phyloP scores from a whole-genome alignment of 257 asterid species.

The Ocimum tenuiflorum region DNA sequence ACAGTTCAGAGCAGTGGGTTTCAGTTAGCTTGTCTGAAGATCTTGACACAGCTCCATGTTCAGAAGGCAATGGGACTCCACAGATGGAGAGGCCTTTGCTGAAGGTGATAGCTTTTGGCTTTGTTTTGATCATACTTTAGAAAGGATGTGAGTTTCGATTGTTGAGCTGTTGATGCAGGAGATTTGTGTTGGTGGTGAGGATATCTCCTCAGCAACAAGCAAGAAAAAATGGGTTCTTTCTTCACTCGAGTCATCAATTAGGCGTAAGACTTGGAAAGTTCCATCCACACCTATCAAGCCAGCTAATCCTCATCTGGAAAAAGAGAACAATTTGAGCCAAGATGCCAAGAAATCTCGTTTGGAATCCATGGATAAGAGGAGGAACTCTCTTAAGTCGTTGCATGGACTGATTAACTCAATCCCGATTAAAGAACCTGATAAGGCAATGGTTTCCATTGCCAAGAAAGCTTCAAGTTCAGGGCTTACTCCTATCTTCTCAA shows the following conservation, averaged over 20 bases:
- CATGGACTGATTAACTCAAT: constrained; percentile 33
- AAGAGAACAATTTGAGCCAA: constrained; percentile 28
- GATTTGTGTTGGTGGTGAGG: constrained; percentile 33
- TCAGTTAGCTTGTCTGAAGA: constrained; percentile 18
- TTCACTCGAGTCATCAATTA: constrained; percentile 49
- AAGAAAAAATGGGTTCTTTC: constrained; percentile 54
- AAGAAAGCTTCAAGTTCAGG: constrained; percentile 31
- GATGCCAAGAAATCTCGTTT: constrained; percentile 28
- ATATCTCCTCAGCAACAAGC: constrained; percentile 44
- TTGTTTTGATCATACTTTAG: neutral
- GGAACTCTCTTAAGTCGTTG: constrained; percentile 43
- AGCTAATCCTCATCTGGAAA: constrained; percentile 39
- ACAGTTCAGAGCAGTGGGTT: constrained; percentile 21
- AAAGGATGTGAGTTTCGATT: constrained; percentile 2
- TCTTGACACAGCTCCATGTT: too few relatives aligned
- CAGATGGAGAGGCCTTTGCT: constrained; percentile 68
- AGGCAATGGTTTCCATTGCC: constrained; percentile 24
- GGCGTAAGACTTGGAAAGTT: constrained; percentile 43
- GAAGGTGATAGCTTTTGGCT: constrained; percentile 40
- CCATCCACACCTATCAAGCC: constrained; percentile 46
- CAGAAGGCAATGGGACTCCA: constrained; percentile 53
- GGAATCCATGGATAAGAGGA: constrained; percentile 25
- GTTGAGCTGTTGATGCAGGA: constrained; percentile 22
- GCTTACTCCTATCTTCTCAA: constrained; percentile 21
- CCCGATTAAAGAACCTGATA: constrained; percentile 41